Conservation (phyloP, 2,329 filamentous ascomycete genomes). For the Phoma sp. region DNA sequence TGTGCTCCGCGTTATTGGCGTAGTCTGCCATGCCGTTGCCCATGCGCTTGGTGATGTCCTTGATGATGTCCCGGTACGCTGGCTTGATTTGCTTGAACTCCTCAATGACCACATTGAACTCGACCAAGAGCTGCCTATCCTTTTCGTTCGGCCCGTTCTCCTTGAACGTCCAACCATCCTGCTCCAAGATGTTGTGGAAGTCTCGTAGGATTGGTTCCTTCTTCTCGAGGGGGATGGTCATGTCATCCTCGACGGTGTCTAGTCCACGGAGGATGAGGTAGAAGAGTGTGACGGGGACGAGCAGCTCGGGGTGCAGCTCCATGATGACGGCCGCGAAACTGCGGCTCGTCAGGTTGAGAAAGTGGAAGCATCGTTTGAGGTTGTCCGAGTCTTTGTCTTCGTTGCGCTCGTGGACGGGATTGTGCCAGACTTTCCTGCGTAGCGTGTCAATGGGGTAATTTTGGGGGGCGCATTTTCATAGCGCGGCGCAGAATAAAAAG, state of each 20-base stretch:
- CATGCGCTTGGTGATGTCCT: constrained; percentile 93
- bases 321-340: constrained; percentile 94
- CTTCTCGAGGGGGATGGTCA: constrained; percentile 79
- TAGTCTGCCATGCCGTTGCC: constrained; percentile 99
- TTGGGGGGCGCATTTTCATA: background rate
- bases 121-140: constrained; percentile 87
- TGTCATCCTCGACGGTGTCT: constrained; percentile 99
- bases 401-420: constrained; percentile 86
- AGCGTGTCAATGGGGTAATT: constrained; percentile 15
- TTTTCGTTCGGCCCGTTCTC: constrained; percentile 91
- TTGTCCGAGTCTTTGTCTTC: constrained; percentile 74
- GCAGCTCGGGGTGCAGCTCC: constrained; percentile 91
- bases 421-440: constrained; percentile 94
- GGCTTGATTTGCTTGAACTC: constrained; percentile 91
- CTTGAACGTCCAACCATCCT: constrained; percentile 89
- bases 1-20: constrained; percentile 80
- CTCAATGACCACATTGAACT: constrained; percentile 84
- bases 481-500: background rate
- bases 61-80: constrained; percentile 83
- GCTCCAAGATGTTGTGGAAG: constrained; percentile 79
- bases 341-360: constrained; percentile 85
- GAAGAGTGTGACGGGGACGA: constrained; percentile 88
- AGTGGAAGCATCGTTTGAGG: constrained; percentile 82
- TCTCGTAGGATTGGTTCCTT: constrained; percentile 87
- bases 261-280: constrained; percentile 91